A percentile compares a stretch with the other conserved stretches of the same genome.
These are phyloP conservation scores for Coemansia sp. DNA, from an alignment of 192 early-diverging fungal genomes.

Conservation along the genomic window DNA sequence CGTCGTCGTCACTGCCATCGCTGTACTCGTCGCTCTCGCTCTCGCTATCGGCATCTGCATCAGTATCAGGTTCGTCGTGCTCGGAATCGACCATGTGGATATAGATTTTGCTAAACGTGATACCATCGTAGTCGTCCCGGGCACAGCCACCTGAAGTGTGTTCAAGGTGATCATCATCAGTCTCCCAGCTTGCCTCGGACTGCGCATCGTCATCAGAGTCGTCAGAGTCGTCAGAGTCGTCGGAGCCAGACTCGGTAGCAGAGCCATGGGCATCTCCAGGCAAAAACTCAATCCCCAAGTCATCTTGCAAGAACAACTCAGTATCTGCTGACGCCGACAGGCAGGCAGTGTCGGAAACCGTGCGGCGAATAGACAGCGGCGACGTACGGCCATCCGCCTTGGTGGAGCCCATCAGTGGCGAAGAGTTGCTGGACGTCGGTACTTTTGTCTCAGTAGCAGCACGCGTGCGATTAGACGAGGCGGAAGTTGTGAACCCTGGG, in stretches of 20 bases:
- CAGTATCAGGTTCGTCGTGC: neutral
- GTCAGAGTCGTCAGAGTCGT: conserved; percentile 5
- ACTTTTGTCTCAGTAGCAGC: neutral
- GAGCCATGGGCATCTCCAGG: neutral
- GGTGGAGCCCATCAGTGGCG: conserved; percentile 12
- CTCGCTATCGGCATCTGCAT: conserved; percentile 6
- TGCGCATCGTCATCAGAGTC: neutral
- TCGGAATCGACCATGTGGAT: neutral
- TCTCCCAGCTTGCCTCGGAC: conserved; percentile 6
- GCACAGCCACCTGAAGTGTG: neutral
- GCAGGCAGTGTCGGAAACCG: conserved; percentile 19
- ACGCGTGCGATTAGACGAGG: neutral
- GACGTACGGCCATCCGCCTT: neutral
- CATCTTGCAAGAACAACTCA: neutral
- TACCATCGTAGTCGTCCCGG: conserved; percentile 4
- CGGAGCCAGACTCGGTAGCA: neutral
- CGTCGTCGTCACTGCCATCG: conserved; percentile 4
- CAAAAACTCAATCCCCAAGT: conserved; percentile 22
- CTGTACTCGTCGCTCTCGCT: conserved; percentile 7
- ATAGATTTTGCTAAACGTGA: conserved; percentile 4
- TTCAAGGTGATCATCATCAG: neutral
- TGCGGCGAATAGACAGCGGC: conserved; percentile 22
- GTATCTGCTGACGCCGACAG: neutral
- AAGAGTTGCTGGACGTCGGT: conserved; percentile 17
- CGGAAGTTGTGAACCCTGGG: conserved; percentile 17